These are phyloP conservation scores for Clonostachys byssicola DNA, from an alignment of 2,329 filamentous ascomycete species.

Conservation along the genomic window DNA sequence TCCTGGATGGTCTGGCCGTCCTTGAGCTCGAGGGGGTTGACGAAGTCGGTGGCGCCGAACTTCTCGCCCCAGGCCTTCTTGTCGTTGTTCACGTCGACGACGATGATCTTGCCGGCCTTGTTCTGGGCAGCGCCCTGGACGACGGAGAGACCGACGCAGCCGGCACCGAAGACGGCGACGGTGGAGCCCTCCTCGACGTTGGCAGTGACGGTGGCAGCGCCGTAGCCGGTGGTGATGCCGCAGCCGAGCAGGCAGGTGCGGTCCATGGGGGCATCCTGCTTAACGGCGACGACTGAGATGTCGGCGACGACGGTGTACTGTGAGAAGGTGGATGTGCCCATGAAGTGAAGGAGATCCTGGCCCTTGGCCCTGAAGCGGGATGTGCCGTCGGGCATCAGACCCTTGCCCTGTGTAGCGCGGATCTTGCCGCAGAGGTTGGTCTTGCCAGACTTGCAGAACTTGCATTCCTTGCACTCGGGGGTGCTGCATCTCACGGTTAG, in stretches of 20 bases:
- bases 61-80: slow-evolving; percentile 93
- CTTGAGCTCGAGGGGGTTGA: slow-evolving; percentile 81
- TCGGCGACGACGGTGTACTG: slow-evolving; percentile 99
- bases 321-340: slow-evolving; percentile 98
- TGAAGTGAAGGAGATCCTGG: slow-evolving; percentile 95
- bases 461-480: slow-evolving; percentile 95
- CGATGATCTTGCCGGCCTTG: slow-evolving; percentile 73
- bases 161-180: slow-evolving; percentile 89
- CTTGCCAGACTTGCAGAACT: slow-evolving; percentile 99
- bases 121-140: slow-evolving; percentile 90
- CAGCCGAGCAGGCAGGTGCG: slow-evolving; percentile 93
- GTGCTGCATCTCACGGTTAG: slow-evolving; percentile 56
- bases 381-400: slow-evolving; percentile 96
- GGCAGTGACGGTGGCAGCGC: slow-evolving; percentile 89
- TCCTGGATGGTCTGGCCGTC: slow-evolving; percentile 76
- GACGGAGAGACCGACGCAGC: slow-evolving; percentile 92
- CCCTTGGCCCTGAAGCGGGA: slow-evolving; percentile 92
- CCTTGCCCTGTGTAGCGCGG: slow-evolving; percentile 89
- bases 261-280: slow-evolving; percentile 88
- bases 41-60: slow-evolving; percentile 95
- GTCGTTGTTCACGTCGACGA: slow-evolving; percentile 71
- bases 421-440: slow-evolving; percentile 99
- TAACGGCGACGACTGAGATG: slow-evolving; percentile 94
- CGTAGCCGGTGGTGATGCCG: slow-evolving; percentile 98
- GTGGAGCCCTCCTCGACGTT: slow-evolving; percentile 86